Conservation (phyloP, 1,284 basidiomycete species). For the Melampsora larici-populina region DNA sequence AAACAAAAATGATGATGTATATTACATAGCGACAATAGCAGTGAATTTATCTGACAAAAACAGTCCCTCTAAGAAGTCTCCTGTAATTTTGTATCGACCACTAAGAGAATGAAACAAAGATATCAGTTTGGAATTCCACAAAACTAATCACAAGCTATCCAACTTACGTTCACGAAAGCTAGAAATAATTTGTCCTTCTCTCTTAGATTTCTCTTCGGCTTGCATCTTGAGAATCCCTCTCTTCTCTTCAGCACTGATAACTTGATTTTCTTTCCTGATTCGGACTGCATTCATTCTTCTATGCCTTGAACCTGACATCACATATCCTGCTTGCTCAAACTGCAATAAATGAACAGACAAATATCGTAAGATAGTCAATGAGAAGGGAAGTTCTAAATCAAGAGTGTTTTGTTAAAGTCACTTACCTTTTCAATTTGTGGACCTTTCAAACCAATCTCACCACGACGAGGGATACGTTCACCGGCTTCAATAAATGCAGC, state of each 20-base stretch:
- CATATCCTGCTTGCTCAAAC: slow-evolving; percentile 88
- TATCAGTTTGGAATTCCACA: background rate
- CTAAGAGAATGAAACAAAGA: background rate
- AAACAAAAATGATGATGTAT: too few species aligned
- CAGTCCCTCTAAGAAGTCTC: slow-evolving; percentile 2
- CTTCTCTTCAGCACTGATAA: slow-evolving; percentile 96
- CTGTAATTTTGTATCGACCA: slow-evolving; percentile 40
- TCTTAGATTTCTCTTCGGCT: slow-evolving; percentile 83
- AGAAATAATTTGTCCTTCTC: slow-evolving; percentile 65
- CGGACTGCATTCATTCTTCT: slow-evolving; percentile 74
- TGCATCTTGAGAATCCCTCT: slow-evolving; percentile 86
- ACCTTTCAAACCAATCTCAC: slow-evolving; percentile 89
- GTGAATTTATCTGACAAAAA: background rate
- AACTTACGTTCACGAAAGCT: slow-evolving; percentile 53
- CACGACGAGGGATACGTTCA: slow-evolving; percentile 90
- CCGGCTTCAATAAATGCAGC: slow-evolving; percentile 87
- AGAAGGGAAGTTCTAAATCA: background rate
- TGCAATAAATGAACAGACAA: slow-evolving; percentile 45
- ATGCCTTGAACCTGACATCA: slow-evolving; percentile 94
- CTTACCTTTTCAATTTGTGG: slow-evolving; percentile 68
- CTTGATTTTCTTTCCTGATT: slow-evolving; percentile 97
- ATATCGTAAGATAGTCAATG: background rate
- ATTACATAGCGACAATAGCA: too few species aligned
- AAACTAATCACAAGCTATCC: background rate
- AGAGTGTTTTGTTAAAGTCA: background rate